Conservation (phyloP, 129 eudicot species). For the Arctium lappa region DNA sequence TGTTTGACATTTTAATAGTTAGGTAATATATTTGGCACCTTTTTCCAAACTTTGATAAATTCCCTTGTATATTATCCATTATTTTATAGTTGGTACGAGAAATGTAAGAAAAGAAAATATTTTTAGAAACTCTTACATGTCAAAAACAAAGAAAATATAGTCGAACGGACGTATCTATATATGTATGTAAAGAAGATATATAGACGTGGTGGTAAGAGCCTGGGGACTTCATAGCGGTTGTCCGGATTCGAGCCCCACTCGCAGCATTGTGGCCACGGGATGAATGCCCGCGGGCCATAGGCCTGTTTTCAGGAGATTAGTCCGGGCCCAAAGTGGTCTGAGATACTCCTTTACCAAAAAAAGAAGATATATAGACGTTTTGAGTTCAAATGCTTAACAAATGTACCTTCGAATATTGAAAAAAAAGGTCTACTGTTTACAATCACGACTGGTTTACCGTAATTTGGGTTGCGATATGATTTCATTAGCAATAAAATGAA, state of each 20-base stretch:
- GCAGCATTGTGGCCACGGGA: too few species aligned
- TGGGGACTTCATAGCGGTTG: too few species aligned
- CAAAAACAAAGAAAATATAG: neutral
- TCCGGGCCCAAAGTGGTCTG: too few species aligned
- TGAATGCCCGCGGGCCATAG: too few species aligned
- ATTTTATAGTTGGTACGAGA: neutral
- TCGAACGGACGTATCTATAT: neutral
- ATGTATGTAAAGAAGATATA: neutral
- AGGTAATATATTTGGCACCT: neutral
- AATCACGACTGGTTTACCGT: neutral
- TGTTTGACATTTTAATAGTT: neutral
- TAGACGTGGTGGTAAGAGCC: too few species aligned
- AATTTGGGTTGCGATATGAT: constrained; percentile 27
- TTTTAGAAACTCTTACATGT: neutral
- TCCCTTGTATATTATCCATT: neutral
- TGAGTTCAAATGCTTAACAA: neutral
- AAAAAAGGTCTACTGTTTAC: neutral
- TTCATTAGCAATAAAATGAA: constrained; percentile 16
- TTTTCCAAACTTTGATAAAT: neutral
- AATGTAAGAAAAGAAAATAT: neutral
- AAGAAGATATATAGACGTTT: neutral
- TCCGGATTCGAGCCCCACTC: too few species aligned
- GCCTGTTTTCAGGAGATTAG: too few species aligned
- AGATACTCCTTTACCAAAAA: too few species aligned
- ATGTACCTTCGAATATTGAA: neutral